A percentile compares a stretch with the other conserved stretches of the same genome.
phyloP scores from a whole-genome alignment of 225 moss, liverwort and hornwort genomes.

The Anthoceros angustus region DNA sequence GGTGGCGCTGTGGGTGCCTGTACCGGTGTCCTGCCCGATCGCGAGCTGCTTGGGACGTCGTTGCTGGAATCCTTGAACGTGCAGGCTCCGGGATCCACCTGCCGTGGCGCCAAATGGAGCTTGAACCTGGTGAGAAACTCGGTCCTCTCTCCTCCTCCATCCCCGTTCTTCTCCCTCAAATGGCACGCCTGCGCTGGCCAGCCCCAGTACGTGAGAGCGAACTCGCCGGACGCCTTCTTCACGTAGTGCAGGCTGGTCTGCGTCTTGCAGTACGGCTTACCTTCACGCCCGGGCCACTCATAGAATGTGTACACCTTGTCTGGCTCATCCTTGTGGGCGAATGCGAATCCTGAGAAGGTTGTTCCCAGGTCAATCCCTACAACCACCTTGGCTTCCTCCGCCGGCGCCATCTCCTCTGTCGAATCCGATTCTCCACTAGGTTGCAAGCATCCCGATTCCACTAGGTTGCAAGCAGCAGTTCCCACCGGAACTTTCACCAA shows the following conservation, averaged over 20 bases:
- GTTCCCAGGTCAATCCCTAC: conserved; percentile 56
- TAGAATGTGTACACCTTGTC: conserved; percentile 13
- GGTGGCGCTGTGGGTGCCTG: conserved; percentile 9
- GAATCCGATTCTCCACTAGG: background rate
- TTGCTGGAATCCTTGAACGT: no score
- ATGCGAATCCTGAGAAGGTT: conserved; percentile 44
- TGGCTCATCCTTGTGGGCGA: conserved; percentile 22
- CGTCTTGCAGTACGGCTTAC: conserved; percentile 8
- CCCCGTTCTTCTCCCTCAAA: background rate
- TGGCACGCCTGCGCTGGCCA: conserved; percentile 19
- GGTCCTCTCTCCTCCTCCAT: conserved; percentile 9
- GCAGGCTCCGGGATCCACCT: conserved; percentile 7
- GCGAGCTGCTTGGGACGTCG: no score
- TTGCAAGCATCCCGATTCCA: no score
- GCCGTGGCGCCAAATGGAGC: conserved; percentile 26
- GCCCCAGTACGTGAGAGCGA: conserved; percentile 28
- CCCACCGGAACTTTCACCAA: no score
- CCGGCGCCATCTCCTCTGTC: background rate
- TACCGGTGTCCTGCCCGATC: background rate
- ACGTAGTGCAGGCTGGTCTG: conserved; percentile 10
- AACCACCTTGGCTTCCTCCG: conserved; percentile 17
- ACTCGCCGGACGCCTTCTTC: conserved; percentile 7
- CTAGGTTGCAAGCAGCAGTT: no score
- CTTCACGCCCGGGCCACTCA: conserved; percentile 12
- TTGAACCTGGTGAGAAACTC: conserved; percentile 31